Percentiles rank a stretch among this genome's conserved stretches.
These are phyloP conservation scores for Solanum okadae DNA, from an alignment of 257 asterid species.

Conservation along the genomic window DNA sequence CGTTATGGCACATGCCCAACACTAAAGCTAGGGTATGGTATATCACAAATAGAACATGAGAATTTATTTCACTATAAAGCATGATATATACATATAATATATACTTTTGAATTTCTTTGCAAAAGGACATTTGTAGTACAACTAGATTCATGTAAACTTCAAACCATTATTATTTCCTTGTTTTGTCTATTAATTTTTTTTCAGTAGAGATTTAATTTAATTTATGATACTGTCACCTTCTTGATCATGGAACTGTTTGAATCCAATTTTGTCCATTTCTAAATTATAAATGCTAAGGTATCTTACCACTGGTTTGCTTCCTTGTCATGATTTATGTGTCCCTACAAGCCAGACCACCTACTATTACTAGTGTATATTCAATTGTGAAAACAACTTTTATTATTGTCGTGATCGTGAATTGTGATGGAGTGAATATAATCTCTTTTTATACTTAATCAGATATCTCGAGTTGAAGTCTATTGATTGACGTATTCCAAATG, in stretches of 20 bases:
- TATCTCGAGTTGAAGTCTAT: not conserved
- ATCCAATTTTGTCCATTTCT: not conserved
- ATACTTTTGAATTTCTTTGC: not conserved
- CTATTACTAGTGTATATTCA: not conserved
- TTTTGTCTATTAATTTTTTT: not conserved
- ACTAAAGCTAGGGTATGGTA: not conserved
- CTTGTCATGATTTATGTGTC: not conserved
- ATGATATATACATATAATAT: not conserved
- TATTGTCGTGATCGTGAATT: too few relatives aligned
- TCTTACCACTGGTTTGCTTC: not conserved
- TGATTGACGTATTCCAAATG: not conserved
- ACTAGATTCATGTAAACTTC: not conserved
- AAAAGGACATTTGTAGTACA: not conserved
- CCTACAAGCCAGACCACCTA: not conserved
- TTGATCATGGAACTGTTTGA: not conserved
- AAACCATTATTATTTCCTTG: not conserved
- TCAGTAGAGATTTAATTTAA: not conserved
- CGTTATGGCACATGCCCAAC: not conserved
- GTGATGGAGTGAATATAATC: rapidly evolving
- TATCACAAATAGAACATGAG: not conserved
- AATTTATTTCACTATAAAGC: not conserved
- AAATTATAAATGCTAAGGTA: not conserved
- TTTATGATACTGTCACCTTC: not conserved
- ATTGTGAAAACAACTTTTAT: not conserved
- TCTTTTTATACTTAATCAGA: not conserved